These are phyloP conservation scores for Speleostelium caveatum DNA, from an alignment of 78 protist genomes.

Conservation along the genomic window DNA sequence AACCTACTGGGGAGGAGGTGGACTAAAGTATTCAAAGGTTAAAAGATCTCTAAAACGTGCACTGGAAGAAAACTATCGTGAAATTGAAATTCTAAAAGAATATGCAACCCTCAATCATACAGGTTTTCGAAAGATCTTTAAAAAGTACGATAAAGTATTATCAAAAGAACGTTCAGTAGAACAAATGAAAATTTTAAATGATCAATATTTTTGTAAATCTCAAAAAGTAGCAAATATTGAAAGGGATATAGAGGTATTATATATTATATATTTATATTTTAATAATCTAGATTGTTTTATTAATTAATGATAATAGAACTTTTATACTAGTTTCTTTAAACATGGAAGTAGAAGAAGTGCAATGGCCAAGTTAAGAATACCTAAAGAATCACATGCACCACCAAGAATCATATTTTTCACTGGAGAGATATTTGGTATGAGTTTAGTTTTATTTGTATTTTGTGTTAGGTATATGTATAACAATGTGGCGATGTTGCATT, in stretches of 20 bases:
- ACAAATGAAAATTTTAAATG: background rate
- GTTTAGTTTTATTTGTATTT: slow-evolving; percentile 24
- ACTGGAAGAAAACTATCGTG: slow-evolving; percentile 55
- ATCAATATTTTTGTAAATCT: slow-evolving; percentile 49
- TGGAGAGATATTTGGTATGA: slow-evolving; percentile 21
- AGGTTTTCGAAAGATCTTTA: slow-evolving; percentile 60
- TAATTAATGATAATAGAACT: background rate
- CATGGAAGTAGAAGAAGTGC: slow-evolving; percentile 65
- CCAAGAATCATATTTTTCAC: slow-evolving; percentile 25
- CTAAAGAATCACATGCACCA: slow-evolving; percentile 39
- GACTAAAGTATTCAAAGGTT: slow-evolving; percentile 20
- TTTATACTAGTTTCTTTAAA: slow-evolving; percentile 26
- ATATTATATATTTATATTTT: background rate
- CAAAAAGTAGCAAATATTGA: slow-evolving; percentile 12
- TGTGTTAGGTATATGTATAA: slow-evolving; percentile 50
- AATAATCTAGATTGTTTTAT: background rate
- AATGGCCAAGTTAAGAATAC: slow-evolving; percentile 44
- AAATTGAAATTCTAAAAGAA: slow-evolving; percentile 54
- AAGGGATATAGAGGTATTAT: slow-evolving; percentile 32
- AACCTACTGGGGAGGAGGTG: slow-evolving; percentile 25
- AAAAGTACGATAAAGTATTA: slow-evolving; percentile 57
- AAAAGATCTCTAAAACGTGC: slow-evolving; percentile 52
- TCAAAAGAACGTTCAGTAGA: background rate
- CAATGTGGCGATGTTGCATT: slow-evolving; percentile 23
- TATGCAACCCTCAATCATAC: slow-evolving; percentile 42